phyloP scores from a whole-genome alignment of 345 rosid genomes.

The Bretschneidera sinensis region DNA sequence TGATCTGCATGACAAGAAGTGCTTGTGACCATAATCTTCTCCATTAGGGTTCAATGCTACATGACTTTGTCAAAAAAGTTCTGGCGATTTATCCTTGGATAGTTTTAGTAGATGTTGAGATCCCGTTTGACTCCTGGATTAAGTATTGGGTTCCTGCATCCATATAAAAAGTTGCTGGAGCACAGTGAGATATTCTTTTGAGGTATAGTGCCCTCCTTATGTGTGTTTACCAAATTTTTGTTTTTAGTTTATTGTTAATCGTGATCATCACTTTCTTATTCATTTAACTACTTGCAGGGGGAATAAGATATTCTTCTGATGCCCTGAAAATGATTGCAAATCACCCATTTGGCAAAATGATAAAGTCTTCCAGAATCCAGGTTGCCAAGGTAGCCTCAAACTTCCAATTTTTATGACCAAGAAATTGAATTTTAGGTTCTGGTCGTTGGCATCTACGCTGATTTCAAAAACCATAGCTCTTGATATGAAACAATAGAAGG shows the following conservation, averaged over 20 bases:
- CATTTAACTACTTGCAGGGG: constrained; percentile 8
- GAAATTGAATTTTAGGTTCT: background rate
- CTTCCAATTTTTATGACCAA: background rate
- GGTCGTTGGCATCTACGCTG: too few species aligned
- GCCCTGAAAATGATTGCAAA: background rate
- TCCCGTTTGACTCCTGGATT: background rate
- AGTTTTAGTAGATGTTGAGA: constrained; percentile 7
- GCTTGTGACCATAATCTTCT: background rate
- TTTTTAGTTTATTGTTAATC: background rate
- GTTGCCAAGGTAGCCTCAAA: background rate
- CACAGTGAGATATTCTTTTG: background rate
- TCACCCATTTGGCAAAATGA: constrained; percentile 7
- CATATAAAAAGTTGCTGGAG: background rate
- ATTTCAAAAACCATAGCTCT: too few species aligned
- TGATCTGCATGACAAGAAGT: constrained; percentile 3
- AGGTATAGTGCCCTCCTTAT: too few species aligned
- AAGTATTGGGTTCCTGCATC: background rate
- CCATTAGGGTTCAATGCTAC: too few species aligned
- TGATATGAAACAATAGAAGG: too few species aligned
- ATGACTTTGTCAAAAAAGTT: background rate
- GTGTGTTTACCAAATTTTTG: background rate
- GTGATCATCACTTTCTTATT: background rate
- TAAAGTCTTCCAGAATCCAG: constrained; percentile 10
- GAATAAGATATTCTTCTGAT: background rate
- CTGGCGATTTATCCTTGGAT: constrained; percentile 1